Base-by-base conservation (phyloP, 2,329 filamentous ascomycete genomes). In the Diaporthe sp. region DNA sequence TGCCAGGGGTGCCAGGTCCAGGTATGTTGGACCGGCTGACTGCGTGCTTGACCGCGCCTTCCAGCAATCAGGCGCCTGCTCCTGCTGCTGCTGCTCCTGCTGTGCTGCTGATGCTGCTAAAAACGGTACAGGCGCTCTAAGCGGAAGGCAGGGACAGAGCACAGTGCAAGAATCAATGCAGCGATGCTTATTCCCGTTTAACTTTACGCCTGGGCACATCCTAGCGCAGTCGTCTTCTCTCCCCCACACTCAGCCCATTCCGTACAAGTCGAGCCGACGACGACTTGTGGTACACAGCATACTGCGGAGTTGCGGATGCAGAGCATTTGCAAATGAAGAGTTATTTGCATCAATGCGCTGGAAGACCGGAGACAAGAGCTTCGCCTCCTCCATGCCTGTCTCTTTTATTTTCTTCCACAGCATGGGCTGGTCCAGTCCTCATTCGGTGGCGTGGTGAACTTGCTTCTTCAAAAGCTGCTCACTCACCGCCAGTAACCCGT, bases 161-260 rank as follows among this genome's bases (percentile, higher is more conserved):
- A 67, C 37, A 71, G 61, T 71, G 62, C 42, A 28, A 37, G 19
- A n/a, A 31, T 13, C 49, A n/a, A 57, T n/a, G 37, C 57, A 65
- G 22, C 42, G 34, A 71, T 74, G 72, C 72, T 74, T 74, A 58
- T 68, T 75, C 70, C 51, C 55, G 61, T 75, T 75, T 72, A 46
- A 49, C 73, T 68, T 75, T 42, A 62, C 17, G n/a, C 55, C n/a
- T 44, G 73, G 44, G 44, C 55, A 17, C 67, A 60, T 34, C 39
- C 44, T 62, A 75, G 73, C 58, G 57, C 53, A 37, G 17, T 22
- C 13, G 17, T 22, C 13, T 7, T 28, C 46, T 60, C 22, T 65
- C 28, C 49, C 49, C n/a, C 60, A 62, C 57, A 49, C 49, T 53
- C 25, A 46, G 10, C 28, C 31, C 37, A 28, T 62, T 49, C 39